Conservation (phyloP, 2,329 filamentous ascomycete species). For the Ceratocystis cacaofunesta region DNA sequence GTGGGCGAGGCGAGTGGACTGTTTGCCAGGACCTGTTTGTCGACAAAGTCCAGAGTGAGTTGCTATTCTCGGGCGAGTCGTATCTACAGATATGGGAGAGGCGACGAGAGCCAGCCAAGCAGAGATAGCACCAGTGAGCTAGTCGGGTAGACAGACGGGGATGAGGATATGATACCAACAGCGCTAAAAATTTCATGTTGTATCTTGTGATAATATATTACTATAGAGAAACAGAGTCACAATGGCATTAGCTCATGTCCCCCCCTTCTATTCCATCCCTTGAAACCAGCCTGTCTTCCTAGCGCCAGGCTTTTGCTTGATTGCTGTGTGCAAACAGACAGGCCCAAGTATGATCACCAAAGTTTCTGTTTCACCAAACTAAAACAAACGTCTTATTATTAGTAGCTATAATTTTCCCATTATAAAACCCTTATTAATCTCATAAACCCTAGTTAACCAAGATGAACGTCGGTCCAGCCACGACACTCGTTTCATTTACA, state of each 20-base stretch:
- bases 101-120: slow-evolving; percentile 35
- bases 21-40: slow-evolving; percentile 90
- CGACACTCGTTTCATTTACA: slow-evolving; percentile 46
- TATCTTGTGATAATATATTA: not conserved
- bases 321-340: not conserved
- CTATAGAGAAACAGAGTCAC: not conserved
- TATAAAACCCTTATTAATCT: not conserved
- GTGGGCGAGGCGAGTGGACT: slow-evolving; percentile 73
- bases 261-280: not conserved
- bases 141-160: not conserved
- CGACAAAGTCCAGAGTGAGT: slow-evolving; percentile 73
- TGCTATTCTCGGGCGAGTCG: slow-evolving; percentile 82
- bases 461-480: slow-evolving; percentile 50
- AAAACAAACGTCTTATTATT: not conserved
- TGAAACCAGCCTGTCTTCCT: not conserved
- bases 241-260: not conserved
- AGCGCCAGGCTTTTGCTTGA: not conserved
- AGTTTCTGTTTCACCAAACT: not conserved
- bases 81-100: slow-evolving; percentile 96
- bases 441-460: slow-evolving; percentile 31
- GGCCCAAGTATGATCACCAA: not conserved
- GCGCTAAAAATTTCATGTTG: not conserved
- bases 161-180: not conserved
- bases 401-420: not conserved
- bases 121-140: not conserved